phyloP scores from a whole-genome alignment of 1,284 basidiomycete genomes.

The Coniferiporia weirii region DNA sequence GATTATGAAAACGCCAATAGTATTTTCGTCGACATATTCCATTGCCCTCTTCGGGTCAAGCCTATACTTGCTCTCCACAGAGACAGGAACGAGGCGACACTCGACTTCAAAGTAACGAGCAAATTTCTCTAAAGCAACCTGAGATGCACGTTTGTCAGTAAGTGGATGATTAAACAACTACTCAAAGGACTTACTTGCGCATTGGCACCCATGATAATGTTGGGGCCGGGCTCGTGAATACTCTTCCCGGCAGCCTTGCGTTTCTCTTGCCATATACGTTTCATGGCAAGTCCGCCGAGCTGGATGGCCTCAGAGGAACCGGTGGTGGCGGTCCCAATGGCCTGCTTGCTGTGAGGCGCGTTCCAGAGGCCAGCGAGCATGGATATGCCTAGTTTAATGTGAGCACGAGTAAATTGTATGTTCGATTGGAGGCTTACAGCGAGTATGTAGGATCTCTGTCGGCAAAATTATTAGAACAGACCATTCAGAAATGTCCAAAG shows the following conservation, averaged over 20 bases:
- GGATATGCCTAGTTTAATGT: constrained; percentile 44
- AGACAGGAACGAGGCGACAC: constrained; percentile 74
- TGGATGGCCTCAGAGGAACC: constrained; percentile 93
- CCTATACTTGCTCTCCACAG: constrained; percentile 72
- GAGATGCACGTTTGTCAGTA: neutral
- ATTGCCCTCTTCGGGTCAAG: constrained; percentile 83
- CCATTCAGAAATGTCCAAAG: constrained; percentile 4
- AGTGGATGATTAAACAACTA: neutral
- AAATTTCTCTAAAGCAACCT: constrained; percentile 87
- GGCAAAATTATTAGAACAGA: constrained; percentile 1
- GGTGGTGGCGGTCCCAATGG: constrained; percentile 90
- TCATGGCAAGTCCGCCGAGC: constrained; percentile 92
- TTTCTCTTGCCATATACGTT: constrained; percentile 88
- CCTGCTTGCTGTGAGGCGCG: constrained; percentile 66
- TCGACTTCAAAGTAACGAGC: constrained; percentile 92
- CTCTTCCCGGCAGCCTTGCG: constrained; percentile 84
- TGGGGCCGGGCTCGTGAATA: constrained; percentile 78
- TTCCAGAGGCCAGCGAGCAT: constrained; percentile 94
- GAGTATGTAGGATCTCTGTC: constrained; percentile 69
- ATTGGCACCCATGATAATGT: constrained; percentile 78
- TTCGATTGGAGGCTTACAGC: constrained; percentile 42
- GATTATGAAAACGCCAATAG: constrained; percentile 79
- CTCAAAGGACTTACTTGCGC: constrained; percentile 37
- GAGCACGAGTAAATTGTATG: neutral
- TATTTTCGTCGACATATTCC: constrained; percentile 90